A percentile compares a stretch with the other conserved stretches of the same genome.
phyloP scores from a whole-genome alignment of 371 early-diverging fungal species.

The Saksenaea vasiformis region DNA sequence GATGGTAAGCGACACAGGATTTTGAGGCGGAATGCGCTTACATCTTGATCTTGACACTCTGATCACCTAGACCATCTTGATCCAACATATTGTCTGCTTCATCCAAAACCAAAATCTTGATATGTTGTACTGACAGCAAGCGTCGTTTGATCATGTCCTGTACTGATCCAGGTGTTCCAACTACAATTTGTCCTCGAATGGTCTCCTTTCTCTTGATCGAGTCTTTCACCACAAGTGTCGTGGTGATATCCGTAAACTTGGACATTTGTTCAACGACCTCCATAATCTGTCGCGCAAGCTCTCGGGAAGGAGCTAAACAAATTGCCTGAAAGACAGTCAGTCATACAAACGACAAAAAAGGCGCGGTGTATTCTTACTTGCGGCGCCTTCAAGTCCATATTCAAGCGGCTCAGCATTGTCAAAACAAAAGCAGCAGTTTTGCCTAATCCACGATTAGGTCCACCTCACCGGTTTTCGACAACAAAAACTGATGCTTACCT shows the following conservation, averaged over 20 bases:
- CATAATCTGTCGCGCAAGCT: constrained; percentile 96
- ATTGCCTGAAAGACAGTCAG: constrained; percentile 67
- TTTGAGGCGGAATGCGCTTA: constrained; percentile 20
- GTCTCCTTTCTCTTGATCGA: constrained; percentile 47
- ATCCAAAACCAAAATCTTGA: constrained; percentile 87
- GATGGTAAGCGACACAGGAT: not conserved
- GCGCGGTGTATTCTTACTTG: constrained; percentile 36
- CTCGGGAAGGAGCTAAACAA: constrained; percentile 96
- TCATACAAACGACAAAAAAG: not conserved
- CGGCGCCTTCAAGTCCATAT: constrained; percentile 44
- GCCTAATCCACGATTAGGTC: constrained; percentile 78
- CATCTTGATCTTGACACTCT: constrained; percentile 80
- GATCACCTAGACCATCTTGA: constrained; percentile 85
- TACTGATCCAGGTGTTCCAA: constrained; percentile 98
- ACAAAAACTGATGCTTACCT: constrained; percentile 16
- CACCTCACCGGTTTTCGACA: constrained; percentile 76
- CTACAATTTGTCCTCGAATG: constrained; percentile 79
- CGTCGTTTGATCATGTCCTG: constrained; percentile 67
- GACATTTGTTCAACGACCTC: constrained; percentile 91
- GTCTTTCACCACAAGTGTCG: constrained; percentile 81
- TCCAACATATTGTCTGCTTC: constrained; percentile 97
- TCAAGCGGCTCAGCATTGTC: constrained; percentile 84
- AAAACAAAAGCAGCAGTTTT: constrained; percentile 98
- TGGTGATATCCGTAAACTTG: constrained; percentile 78
- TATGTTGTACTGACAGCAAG: constrained; percentile 52